phyloP scores from a whole-genome alignment of 768 basidiomycete genomes.

The Hemileccinum rubropunctum region DNA sequence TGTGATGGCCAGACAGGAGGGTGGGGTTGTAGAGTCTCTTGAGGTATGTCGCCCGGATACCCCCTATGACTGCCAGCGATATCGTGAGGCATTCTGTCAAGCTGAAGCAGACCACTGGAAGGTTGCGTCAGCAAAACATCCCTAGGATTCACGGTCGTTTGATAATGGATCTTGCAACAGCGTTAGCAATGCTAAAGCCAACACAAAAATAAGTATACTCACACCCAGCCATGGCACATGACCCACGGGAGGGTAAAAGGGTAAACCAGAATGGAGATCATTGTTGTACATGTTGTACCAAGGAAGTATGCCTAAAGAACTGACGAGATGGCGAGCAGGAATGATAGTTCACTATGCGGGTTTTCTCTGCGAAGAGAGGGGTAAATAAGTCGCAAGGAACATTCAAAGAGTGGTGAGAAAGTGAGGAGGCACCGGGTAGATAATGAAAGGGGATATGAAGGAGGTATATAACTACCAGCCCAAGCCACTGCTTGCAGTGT shows the following conservation, averaged over 20 bases:
- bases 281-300: slow-evolving; percentile 1
- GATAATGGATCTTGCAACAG: not conserved
- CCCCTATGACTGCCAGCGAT: not conserved
- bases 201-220: not conserved
- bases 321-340: not conserved
- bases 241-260: not conserved
- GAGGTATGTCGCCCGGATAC: not conserved
- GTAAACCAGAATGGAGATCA: not conserved
- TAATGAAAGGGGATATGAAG: too few species aligned
- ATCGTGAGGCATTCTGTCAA: too few species aligned
- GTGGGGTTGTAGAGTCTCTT: not conserved
- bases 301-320: not conserved
- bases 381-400: not conserved
- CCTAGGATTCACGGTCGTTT: slow-evolving; percentile 4
- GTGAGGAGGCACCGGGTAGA: too few species aligned
- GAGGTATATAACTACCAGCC: too few species aligned
- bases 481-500: too few species aligned
- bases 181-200: not conserved
- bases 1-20: not conserved
- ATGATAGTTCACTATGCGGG: too few species aligned
- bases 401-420: not conserved
- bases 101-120: not conserved
- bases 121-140: not conserved
- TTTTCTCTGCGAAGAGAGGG: not conserved
- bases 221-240: slow-evolving; percentile 5